Percentiles rank a stretch among this genome's conserved stretches.
Evolutionary conservation across 2,329 filamentous ascomycete species (phyloP).

Genomic region (Hymenoscyphus salicellus): DNA sequence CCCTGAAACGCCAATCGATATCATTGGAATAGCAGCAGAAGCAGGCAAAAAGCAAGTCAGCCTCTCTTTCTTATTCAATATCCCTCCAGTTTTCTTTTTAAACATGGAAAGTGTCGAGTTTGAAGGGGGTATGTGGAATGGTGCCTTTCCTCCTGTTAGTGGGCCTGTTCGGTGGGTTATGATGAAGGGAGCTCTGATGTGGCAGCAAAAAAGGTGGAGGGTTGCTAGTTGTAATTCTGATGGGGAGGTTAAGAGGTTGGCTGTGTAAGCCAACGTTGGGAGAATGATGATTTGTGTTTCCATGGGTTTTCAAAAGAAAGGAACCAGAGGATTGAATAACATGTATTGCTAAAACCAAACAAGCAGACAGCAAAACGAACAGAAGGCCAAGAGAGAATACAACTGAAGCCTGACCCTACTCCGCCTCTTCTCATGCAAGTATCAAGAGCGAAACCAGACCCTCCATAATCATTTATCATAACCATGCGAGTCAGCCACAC

Average conservation of each 20-base stretch:
- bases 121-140: constrained; percentile 22
- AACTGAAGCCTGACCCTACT: too few species aligned
- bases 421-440: too few species aligned
- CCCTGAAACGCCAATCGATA: constrained; percentile 17
- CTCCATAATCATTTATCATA: too few species aligned
- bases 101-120: constrained; percentile 25
- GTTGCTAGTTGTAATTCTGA: constrained; percentile 22
- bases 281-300: too few species aligned
- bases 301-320: too few species aligned
- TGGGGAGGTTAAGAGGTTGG: constrained; percentile 3
- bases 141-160: constrained; percentile 15
- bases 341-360: too few species aligned
- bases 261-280: too few species aligned
- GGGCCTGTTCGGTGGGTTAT: constrained; percentile 15
- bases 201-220: constrained; percentile 17
- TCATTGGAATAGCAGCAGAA: constrained; percentile 15
- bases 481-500: background rate
- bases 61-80: constrained; percentile 17
- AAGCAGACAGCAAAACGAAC: too few species aligned
- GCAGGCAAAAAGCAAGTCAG: constrained; percentile 22
- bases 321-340: too few species aligned
- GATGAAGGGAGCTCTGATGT: constrained; percentile 14
- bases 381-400: too few species aligned
- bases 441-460: too few species aligned
- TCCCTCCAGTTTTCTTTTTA: constrained; percentile 18